Conservation (phyloP, 139 green algal genomes). For the Chlorella sp. region DNA sequence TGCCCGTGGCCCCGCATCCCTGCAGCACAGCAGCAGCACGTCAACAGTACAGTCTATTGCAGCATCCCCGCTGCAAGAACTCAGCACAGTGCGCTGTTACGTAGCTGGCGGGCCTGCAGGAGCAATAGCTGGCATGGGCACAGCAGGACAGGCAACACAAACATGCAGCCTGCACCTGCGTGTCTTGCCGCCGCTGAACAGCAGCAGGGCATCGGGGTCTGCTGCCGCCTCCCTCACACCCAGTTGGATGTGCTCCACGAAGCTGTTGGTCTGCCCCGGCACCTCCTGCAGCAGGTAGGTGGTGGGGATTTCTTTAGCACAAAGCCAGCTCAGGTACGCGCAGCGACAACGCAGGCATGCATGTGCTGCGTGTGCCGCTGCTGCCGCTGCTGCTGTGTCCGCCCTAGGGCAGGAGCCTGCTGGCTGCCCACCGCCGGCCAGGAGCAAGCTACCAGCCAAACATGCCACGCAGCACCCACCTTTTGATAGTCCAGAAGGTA, state of each 20-base stretch:
- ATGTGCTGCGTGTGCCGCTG: too few species aligned
- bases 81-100: too few species aligned
- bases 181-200: slow-evolving; percentile 78
- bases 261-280: slow-evolving; percentile 77
- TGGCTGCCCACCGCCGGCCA: neutral
- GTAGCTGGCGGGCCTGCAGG: too few species aligned
- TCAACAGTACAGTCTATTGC: too few species aligned
- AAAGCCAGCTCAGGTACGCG: too few species aligned
- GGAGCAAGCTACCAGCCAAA: neutral
- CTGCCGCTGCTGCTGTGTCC: too few species aligned
- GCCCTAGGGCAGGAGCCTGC: too few species aligned
- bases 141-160: too few species aligned
- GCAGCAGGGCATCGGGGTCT: slow-evolving; percentile 75
- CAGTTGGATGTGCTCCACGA: slow-evolving; percentile 88
- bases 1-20: slow-evolving; percentile 75
- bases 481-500: slow-evolving; percentile 85
- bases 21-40: slow-evolving; percentile 41
- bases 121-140: too few species aligned
- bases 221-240: slow-evolving; percentile 76
- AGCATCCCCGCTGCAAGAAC: too few species aligned
- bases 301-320: too few species aligned
- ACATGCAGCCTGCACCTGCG: neutral
- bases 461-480: slow-evolving; percentile 26
- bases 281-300: slow-evolving; percentile 45
- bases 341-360: too few species aligned